phyloP scores from a whole-genome alignment of 2,329 filamentous ascomycete species.

The Penicillium sp. region DNA sequence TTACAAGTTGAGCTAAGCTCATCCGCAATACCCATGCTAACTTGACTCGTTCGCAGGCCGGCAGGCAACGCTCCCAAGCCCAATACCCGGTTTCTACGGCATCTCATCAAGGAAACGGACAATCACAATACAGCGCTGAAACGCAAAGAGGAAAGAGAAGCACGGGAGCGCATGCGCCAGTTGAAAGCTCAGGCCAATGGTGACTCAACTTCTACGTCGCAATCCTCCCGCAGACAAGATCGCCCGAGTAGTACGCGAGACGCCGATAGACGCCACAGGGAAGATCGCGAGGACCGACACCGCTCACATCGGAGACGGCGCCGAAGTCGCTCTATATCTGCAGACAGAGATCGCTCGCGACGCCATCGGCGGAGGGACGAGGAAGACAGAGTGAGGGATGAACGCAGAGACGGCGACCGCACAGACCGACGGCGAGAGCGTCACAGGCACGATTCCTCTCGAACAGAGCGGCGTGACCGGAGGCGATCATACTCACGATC shows the following conservation, averaged over 20 bases:
- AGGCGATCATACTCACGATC: constrained; percentile 20
- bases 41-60: constrained; percentile 46
- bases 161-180: constrained; percentile 63
- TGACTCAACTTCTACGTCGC: constrained; percentile 25
- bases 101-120: constrained; percentile 84
- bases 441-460: constrained; percentile 12
- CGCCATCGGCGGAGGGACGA: constrained; percentile 24
- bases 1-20: background rate
- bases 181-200: constrained; percentile 44
- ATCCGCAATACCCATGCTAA: background rate
- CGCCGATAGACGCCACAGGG: constrained; percentile 20
- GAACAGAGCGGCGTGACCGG: constrained; percentile 13
- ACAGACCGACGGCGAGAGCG: constrained; percentile 14
- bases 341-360: constrained; percentile 23
- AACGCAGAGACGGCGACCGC: constrained; percentile 13
- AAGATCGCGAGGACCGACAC: constrained; percentile 20
- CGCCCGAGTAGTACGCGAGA: constrained; percentile 18
- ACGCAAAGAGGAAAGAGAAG: constrained; percentile 77
- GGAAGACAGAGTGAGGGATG: constrained; percentile 14
- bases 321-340: constrained; percentile 26
- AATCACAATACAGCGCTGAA: constrained; percentile 82
- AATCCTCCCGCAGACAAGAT: constrained; percentile 34
- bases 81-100: constrained; percentile 82
- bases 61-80: constrained; percentile 70
- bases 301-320: constrained; percentile 28